Base-by-base conservation (phyloP, 2,329 filamentous ascomycete genomes). In the Didymella exigua region DNA sequence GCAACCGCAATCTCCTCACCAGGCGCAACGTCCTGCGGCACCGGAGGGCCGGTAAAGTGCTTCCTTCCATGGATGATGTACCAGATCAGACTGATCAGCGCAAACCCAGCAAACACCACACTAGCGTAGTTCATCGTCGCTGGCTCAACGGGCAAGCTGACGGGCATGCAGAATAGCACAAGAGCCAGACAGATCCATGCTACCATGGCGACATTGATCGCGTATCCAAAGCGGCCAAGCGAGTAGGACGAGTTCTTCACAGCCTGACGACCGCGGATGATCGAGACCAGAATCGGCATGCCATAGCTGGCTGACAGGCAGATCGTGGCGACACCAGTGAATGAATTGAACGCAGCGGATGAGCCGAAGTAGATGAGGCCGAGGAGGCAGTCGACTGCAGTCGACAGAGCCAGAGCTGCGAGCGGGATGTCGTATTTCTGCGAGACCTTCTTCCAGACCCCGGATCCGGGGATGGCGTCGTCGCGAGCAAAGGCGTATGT, bases 281-380 rank as follows among this genome's bases (percentile, higher is more conserved):
- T 76, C 10, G 82, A 88, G 54, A 93, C 86, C 10, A 91, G 75
- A 49, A 93, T 90, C 0, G 90, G 90, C 14, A 91, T 81, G 13
- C 87, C 89, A 71, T 93, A 93, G 0, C 88, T 90, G 4, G 86
- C 86, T 0, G 86, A 88, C 0, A 93, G 82, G 61, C 89, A 91
- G 69, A 93, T 91, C 4, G 89, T 92, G 1, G 89, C 89, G 1
- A 91, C 89, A 24, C 89, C 89, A 0, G 89, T 92, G 74, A 93
- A 92, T 9, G 86, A 87, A 78, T 88, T 89, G 78, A 93, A 93
- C 0, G 90, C 90, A 0, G 89, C 88, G 0, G 84, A 83, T 1
- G 86, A 89, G 9, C 90, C 90, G 60, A 93, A 91, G 77, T 90
- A 93, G 73, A 93, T 91, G 61, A 90, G 81, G 0, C 89, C 89